These are phyloP conservation scores for Paecilomyces formosus DNA, from an alignment of 2,329 filamentous ascomycete genomes.

Conservation along the genomic window DNA sequence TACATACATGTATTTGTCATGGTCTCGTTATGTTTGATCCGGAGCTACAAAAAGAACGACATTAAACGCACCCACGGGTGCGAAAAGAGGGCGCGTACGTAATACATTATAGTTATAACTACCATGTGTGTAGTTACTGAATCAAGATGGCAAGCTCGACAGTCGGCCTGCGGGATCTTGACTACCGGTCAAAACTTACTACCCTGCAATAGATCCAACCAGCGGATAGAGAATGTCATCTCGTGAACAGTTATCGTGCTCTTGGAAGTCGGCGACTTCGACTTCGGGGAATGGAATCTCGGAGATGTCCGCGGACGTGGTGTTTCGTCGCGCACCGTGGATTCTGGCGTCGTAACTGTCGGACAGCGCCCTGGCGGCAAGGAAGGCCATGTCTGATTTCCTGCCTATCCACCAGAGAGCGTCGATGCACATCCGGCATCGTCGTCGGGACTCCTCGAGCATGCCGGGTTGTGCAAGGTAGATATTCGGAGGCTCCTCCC, in stretches of 20 bases:
- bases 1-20: neutral
- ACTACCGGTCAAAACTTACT: too few relatives aligned
- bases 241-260: neutral
- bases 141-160: too few relatives aligned
- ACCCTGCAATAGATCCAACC: neutral
- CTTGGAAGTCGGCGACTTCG: neutral
- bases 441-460: conserved; percentile 23
- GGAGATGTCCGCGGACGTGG: neutral
- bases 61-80: neutral
- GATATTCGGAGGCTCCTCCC: neutral
- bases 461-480: neutral
- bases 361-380: conserved; percentile 20
- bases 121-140: too few relatives aligned
- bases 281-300: neutral
- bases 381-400: conserved; percentile 47
- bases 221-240: neutral
- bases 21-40: neutral
- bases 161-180: too few relatives aligned
- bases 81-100: neutral
- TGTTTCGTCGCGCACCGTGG: neutral
- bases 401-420: conserved; percentile 49
- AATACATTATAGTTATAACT: neutral
- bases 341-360: neutral
- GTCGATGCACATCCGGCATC: conserved; percentile 44
- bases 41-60: neutral